phyloP scores from a whole-genome alignment of 2,329 filamentous ascomycete genomes.

The Xylariomycetidae sp. region DNA sequence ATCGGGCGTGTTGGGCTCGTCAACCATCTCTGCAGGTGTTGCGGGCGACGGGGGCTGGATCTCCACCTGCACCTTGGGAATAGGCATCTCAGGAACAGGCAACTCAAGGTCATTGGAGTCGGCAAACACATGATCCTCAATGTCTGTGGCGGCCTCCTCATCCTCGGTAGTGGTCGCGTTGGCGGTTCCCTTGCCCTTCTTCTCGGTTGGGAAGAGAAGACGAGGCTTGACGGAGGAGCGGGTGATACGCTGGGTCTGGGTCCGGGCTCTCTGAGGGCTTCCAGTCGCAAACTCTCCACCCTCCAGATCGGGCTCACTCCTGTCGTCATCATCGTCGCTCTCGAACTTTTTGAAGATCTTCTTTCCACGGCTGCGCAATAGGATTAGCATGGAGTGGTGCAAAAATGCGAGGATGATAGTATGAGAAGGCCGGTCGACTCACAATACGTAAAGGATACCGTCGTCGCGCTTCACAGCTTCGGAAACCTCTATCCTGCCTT shows the following conservation, averaged over 20 bases:
- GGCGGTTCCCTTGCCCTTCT: conserved; percentile 38
- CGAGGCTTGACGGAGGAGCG: conserved; percentile 67
- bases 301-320: conserved; percentile 26
- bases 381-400: too few relatives aligned
- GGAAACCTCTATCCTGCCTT: conserved; percentile 53
- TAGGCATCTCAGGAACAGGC: conserved; percentile 34
- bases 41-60: too few relatives aligned
- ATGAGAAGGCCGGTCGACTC: conserved; percentile 35
- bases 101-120: conserved; percentile 30
- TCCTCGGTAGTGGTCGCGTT: conserved; percentile 37
- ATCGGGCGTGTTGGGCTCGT: conserved; percentile 43
- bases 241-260: too few relatives aligned
- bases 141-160: conserved; percentile 54
- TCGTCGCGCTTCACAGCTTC: conserved; percentile 60
- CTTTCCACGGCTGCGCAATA: conserved; percentile 66
- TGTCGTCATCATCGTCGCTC: conserved; percentile 28
- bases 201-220: conserved; percentile 58
- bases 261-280: too few relatives aligned
- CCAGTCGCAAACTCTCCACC: too few relatives aligned
- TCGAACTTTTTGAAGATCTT: conserved; percentile 68
- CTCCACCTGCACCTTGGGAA: too few relatives aligned
- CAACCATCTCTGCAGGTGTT: conserved; percentile 26
- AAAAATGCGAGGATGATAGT: conserved; percentile 12
- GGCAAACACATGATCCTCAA: conserved; percentile 43
- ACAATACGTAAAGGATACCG: conserved; percentile 74